phyloP scores from a whole-genome alignment of 2,329 filamentous ascomycete species.

The Diaporthe humulicola region DNA sequence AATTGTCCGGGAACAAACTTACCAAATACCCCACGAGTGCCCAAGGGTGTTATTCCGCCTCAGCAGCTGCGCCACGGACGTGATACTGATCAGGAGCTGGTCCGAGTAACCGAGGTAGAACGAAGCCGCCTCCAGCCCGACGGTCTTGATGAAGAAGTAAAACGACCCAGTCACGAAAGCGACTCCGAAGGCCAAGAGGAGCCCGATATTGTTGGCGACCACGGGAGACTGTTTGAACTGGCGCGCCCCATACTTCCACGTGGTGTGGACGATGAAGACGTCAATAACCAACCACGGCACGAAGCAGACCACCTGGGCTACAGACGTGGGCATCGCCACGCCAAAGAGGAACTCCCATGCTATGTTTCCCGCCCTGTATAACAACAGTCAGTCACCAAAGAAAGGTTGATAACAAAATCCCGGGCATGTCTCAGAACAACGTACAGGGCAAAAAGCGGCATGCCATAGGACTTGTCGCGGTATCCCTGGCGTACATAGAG shows the following conservation, averaged over 20 bases:
- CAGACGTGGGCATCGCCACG: constrained; percentile 22
- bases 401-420: neutral
- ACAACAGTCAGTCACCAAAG: constrained; percentile 1
- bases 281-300: constrained; percentile 38
- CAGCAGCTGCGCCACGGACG: constrained; percentile 36
- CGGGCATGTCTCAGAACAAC: neutral
- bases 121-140: constrained; percentile 17
- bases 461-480: constrained; percentile 39
- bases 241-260: constrained; percentile 32
- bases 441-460: constrained; percentile 38
- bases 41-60: constrained; percentile 34
- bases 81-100: constrained; percentile 25
- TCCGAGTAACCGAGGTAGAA: constrained; percentile 20
- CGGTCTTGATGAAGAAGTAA: constrained; percentile 24
- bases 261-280: constrained; percentile 36
- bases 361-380: constrained; percentile 30
- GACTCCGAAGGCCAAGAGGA: constrained; percentile 22
- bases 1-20: neutral
- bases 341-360: constrained; percentile 37
- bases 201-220: constrained; percentile 30
- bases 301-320: constrained; percentile 24
- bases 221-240: constrained; percentile 37
- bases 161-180: neutral
- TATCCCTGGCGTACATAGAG: constrained; percentile 37
- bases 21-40: constrained; percentile 39